A percentile compares a stretch with the other conserved stretches of the same genome.
phyloP scores from a whole-genome alignment of 345 rosid genomes.

The Euclidium syriacum region DNA sequence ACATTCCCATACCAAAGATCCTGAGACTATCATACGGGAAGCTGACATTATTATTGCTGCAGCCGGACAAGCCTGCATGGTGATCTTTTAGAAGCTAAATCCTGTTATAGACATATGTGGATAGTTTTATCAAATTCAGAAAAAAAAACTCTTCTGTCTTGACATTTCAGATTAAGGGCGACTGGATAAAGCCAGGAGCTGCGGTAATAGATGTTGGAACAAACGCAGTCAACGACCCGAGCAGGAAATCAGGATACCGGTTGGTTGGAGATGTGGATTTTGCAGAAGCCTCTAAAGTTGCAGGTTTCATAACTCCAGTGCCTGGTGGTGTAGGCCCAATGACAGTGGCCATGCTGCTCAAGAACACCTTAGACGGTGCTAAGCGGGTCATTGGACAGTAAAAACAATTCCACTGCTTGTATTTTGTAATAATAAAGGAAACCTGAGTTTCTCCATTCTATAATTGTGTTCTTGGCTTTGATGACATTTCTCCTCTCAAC shows the following conservation, averaged over 20 bases:
- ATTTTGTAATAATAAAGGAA: conserved; percentile 9
- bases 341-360: conserved; percentile 92
- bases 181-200: conserved; percentile 96
- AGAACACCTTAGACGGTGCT: conserved; percentile 78
- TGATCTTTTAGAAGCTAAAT: conserved; percentile 17
- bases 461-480: conserved; percentile 2
- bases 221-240: conserved; percentile 70
- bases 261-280: conserved; percentile 95
- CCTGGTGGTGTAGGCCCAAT: conserved; percentile 99
- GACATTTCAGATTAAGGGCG: conserved; percentile 62
- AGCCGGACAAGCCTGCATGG: conserved; percentile 91
- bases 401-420: not conserved
- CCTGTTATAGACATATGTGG: not conserved
- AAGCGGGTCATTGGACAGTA: conserved; percentile 53
- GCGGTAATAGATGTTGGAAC: conserved; percentile 95
- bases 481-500: not conserved
- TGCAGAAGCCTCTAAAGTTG: conserved; percentile 67
- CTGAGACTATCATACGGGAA: conserved; percentile 57
- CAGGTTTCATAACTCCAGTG: conserved; percentile 84
- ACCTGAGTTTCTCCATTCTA: not conserved
- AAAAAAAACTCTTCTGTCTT: not conserved
- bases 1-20: conserved; percentile 69
- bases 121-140: not conserved
- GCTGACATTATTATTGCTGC: conserved; percentile 95
- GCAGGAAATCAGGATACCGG: conserved; percentile 72